Percentiles rank a stretch among this genome's conserved stretches.
Conservation (phyloP, 2,329 filamentous ascomycete genomes). For the Ascochyta rabiei region DNA sequence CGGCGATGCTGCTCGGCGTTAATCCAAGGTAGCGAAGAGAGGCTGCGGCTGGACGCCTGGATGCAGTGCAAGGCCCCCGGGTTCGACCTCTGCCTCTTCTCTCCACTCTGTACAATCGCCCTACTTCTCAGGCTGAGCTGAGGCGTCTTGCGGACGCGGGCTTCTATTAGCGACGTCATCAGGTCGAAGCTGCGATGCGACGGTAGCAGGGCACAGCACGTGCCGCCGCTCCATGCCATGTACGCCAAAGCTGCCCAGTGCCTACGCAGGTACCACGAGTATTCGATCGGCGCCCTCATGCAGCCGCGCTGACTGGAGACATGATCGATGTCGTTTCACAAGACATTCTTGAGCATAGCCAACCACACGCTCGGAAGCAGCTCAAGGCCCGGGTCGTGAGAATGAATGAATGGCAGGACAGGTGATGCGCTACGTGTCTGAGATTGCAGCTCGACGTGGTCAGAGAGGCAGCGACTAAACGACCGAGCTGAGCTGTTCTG, state of each 20-base stretch:
- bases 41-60: constrained; percentile 16
- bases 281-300: neutral
- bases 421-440: neutral
- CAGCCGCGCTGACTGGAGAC: constrained; percentile 3
- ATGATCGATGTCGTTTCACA: constrained; percentile 4
- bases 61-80: neutral
- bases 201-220: neutral
- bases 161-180: neutral
- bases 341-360: neutral
- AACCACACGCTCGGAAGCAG: neutral
- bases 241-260: neutral
- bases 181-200: neutral
- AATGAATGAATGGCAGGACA: neutral
- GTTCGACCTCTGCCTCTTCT: neutral
- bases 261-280: neutral
- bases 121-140: neutral
- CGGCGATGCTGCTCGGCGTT: neutral
- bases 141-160: neutral
- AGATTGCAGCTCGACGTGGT: neutral
- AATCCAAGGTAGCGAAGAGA: neutral
- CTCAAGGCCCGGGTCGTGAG: neutral
- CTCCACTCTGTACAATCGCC: neutral
- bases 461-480: neutral
- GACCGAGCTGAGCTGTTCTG: neutral
- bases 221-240: neutral